Percentiles rank a stretch among this genome's conserved stretches.
Evolutionary conservation across 2,329 filamentous ascomycete genomes (phyloP).

Genomic region (Colletotrichum liriopes): DNA sequence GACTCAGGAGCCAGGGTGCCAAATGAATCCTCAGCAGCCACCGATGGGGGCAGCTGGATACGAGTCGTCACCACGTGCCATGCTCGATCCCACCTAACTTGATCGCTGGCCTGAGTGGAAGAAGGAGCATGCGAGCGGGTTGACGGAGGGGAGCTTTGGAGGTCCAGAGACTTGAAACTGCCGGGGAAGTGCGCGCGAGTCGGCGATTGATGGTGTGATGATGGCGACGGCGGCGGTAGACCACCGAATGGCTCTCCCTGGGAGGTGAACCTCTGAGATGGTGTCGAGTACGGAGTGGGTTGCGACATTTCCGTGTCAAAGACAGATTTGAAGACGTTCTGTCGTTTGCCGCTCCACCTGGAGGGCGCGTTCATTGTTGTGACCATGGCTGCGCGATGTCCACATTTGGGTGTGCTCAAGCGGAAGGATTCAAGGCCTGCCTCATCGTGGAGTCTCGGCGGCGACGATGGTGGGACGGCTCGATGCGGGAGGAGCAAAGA

Average conservation of each 20-base stretch:
- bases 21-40: slow-evolving; percentile 69
- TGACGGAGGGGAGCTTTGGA: slow-evolving; percentile 45
- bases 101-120: slow-evolving; percentile 59
- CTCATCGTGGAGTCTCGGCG: slow-evolving; percentile 27
- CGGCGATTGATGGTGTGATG: slow-evolving; percentile 45
- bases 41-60: slow-evolving; percentile 70
- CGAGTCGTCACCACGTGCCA: slow-evolving; percentile 74
- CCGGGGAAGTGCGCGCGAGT: slow-evolving; percentile 31
- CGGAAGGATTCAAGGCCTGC: slow-evolving; percentile 32
- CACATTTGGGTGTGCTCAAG: slow-evolving; percentile 29
- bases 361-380: slow-evolving; percentile 36
- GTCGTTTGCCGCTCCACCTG: slow-evolving; percentile 50
- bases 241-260: slow-evolving; percentile 65
- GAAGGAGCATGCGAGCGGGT: slow-evolving; percentile 25
- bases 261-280: slow-evolving; percentile 56
- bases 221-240: slow-evolving; percentile 45
- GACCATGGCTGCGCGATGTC: slow-evolving; percentile 21
- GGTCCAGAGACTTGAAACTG: slow-evolving; percentile 14
- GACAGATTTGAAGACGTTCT: slow-evolving; percentile 69
- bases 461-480: background rate
- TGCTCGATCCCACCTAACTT: slow-evolving; percentile 72
- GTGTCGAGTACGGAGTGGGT: slow-evolving; percentile 62
- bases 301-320: slow-evolving; percentile 68
- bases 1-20: slow-evolving; percentile 62
- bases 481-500: background rate